Conservation (phyloP, 371 early-diverging fungal species). For the Mortierella sp. region DNA sequence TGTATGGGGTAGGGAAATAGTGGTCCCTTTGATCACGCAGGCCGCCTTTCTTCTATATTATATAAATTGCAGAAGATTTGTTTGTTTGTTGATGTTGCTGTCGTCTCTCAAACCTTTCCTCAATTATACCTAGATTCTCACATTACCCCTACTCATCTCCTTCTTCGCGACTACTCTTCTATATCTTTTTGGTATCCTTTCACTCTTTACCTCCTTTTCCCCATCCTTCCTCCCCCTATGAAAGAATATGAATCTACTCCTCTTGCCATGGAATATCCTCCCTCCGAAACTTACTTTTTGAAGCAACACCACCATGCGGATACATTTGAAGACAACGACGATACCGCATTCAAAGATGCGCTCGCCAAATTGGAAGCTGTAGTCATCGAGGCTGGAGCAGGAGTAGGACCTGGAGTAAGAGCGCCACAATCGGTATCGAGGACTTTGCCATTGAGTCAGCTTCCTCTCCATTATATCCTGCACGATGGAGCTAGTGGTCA, state of each 20-base stretch:
- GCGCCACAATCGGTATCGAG: not conserved
- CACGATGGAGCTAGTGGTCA: not conserved
- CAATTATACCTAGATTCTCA: not conserved
- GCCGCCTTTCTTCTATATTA: not conserved
- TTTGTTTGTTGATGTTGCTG: not conserved
- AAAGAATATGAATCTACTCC: not conserved
- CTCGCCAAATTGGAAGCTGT: not conserved
- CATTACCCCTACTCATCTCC: not conserved
- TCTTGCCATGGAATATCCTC: slow-evolving; percentile 4
- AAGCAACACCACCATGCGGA: not conserved
- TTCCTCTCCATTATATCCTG: not conserved
- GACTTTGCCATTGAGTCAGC: not conserved
- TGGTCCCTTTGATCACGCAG: not conserved
- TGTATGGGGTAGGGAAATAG: not conserved
- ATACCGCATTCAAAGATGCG: not conserved
- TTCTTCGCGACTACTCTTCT: not conserved
- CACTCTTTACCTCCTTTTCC: not conserved
- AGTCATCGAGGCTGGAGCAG: not conserved
- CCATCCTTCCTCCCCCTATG: not conserved
- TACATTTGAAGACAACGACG: not conserved
- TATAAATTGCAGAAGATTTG: too few species aligned
- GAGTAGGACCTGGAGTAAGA: not conserved
- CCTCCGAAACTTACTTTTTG: not conserved
- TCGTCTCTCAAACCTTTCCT: not conserved
- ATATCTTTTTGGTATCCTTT: not conserved